These are phyloP conservation scores for Sclerospora graminicola DNA, from an alignment of 352 stramenopile species.

Conservation along the genomic window DNA sequence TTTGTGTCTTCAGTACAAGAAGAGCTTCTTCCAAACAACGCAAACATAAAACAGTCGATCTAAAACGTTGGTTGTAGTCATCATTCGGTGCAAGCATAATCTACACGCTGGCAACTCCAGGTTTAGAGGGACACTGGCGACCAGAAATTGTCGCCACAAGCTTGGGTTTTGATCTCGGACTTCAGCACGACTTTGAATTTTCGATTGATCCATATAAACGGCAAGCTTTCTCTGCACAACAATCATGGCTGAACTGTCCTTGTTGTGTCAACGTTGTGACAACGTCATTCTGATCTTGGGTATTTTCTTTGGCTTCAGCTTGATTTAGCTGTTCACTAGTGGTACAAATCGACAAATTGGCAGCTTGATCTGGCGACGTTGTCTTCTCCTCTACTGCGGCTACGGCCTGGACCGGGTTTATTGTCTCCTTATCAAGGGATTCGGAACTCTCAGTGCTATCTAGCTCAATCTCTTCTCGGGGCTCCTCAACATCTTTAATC, in stretches of 20 bases:
- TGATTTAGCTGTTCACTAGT: neutral
- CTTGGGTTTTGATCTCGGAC: slow-evolving; percentile 23
- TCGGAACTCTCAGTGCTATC: slow-evolving; percentile 1
- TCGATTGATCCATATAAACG: slow-evolving; percentile 24
- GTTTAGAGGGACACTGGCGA: slow-evolving; percentile 15
- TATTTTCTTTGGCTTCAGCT: slow-evolving; percentile 3
- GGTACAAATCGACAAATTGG: neutral
- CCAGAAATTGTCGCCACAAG: slow-evolving; percentile 34
- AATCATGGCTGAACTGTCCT: slow-evolving; percentile 1
- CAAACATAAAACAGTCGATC: slow-evolving; percentile 36
- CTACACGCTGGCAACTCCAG: slow-evolving; percentile 17
- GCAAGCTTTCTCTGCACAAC: slow-evolving; percentile 11
- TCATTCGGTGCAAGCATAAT: slow-evolving; percentile 33
- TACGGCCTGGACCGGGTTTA: neutral
- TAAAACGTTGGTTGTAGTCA: slow-evolving; percentile 39
- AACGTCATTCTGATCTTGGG: slow-evolving; percentile 4
- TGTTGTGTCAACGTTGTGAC: neutral
- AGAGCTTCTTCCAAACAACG: slow-evolving; percentile 25
- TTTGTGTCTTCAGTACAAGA: slow-evolving; percentile 11
- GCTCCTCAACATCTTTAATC: neutral
- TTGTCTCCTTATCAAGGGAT: slow-evolving; percentile 2
- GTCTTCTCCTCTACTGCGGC: neutral
- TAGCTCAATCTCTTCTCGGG: slow-evolving; percentile 14
- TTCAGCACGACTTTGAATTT: slow-evolving; percentile 19
- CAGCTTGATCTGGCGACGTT: neutral